These are phyloP conservation scores for Plasmodium gonderi DNA, from an alignment of 169 alveolate genomes.

Conservation along the genomic window DNA sequence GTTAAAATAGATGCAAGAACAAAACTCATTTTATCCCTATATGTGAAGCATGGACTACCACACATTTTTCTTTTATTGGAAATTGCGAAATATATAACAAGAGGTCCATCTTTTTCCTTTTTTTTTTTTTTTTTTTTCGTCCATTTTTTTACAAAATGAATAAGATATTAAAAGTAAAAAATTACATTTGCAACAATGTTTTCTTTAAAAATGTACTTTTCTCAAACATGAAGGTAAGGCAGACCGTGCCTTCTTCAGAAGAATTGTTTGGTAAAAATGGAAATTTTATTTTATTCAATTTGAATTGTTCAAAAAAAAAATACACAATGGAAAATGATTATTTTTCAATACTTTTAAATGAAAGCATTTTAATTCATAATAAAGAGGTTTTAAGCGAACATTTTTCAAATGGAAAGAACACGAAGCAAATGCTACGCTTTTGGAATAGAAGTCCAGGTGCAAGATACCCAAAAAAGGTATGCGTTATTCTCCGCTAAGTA, in stretches of 20 bases:
- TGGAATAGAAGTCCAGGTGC: slow-evolving; percentile 77
- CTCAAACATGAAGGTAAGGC: neutral
- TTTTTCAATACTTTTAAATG: slow-evolving; percentile 34
- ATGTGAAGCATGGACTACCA: neutral
- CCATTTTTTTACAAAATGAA: slow-evolving; percentile 23
- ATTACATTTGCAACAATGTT: neutral
- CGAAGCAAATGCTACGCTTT: slow-evolving; percentile 13
- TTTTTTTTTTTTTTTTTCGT: neutral
- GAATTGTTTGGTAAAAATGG: neutral
- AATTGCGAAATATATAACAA: neutral
- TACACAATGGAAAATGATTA: neutral
- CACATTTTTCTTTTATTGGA: neutral
- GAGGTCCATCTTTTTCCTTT: neutral
- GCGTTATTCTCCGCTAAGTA: neutral
- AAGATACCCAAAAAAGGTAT: slow-evolving; percentile 74
- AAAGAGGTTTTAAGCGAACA: neutral
- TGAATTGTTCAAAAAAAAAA: neutral
- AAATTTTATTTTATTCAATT: neutral
- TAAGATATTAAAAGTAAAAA: slow-evolving; percentile 10
- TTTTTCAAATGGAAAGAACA: neutral
- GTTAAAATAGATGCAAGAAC: neutral
- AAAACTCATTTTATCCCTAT: neutral
- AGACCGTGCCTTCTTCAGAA: neutral
- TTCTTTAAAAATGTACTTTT: slow-evolving; percentile 4
- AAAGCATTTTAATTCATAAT: slow-evolving; percentile 21